Percentiles rank a stretch among this genome's conserved stretches.
phyloP scores from a whole-genome alignment of 1,139 yeast genomes.

The Yamadazyma diddensiae region DNA sequence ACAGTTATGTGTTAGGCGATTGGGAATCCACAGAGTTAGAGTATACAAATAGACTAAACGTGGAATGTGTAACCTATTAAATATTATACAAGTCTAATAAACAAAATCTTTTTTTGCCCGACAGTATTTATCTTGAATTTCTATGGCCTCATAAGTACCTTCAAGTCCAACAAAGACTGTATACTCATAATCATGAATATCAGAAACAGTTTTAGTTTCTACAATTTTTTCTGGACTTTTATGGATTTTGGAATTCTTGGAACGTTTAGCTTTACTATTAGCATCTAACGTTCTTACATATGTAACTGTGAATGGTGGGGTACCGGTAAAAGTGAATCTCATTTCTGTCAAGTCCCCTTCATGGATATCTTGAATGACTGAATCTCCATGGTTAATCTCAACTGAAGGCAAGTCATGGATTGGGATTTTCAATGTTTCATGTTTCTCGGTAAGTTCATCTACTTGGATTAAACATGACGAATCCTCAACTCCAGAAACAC shows the following conservation, averaged over 20 bases:
- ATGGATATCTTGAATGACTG: slow-evolving; percentile 73
- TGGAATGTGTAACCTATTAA: slow-evolving; percentile 3
- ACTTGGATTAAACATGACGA: slow-evolving; percentile 73
- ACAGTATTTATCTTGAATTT: slow-evolving; percentile 81
- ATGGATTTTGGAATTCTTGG: slow-evolving; percentile 13
- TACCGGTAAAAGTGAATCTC: slow-evolving; percentile 62
- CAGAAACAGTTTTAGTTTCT: slow-evolving; percentile 73
- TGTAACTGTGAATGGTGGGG: slow-evolving; percentile 67
- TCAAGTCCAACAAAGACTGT: slow-evolving; percentile 76
- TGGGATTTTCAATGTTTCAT: slow-evolving; percentile 44
- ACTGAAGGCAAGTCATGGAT: slow-evolving; percentile 89
- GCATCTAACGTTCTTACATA: slow-evolving; percentile 51
- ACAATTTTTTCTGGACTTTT: slow-evolving; percentile 43
- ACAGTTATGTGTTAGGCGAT: slow-evolving; percentile 3
- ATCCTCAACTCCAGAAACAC: slow-evolving; percentile 70
- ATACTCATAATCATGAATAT: slow-evolving; percentile 67
- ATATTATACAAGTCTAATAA: slow-evolving; percentile 6
- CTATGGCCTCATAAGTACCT: slow-evolving; percentile 92
- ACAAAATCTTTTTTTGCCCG: slow-evolving; percentile 36
- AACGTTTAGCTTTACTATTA: slow-evolving; percentile 23
- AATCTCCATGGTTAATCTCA: slow-evolving; percentile 77
- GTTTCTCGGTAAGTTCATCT: slow-evolving; percentile 33
- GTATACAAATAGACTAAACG: slow-evolving; percentile 2
- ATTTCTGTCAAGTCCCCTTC: slow-evolving; percentile 86
- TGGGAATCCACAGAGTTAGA: slow-evolving; percentile 7